These are phyloP conservation scores for Phytophthora agathidicida DNA, from an alignment of 352 stramenopile species.

Conservation along the genomic window DNA sequence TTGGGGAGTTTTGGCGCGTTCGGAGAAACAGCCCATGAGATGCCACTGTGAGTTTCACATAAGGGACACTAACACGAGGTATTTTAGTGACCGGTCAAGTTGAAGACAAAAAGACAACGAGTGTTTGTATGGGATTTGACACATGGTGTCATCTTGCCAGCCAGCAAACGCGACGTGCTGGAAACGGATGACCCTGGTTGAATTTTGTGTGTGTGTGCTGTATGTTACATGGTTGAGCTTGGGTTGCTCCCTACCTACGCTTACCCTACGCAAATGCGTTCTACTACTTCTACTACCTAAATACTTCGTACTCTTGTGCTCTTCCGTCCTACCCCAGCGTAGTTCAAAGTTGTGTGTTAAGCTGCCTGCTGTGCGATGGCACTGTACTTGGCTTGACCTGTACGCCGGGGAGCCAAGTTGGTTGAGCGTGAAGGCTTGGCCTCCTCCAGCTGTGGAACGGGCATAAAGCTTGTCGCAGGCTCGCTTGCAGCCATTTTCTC, in stretches of 20 bases:
- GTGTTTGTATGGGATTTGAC: slow-evolving; percentile 20
- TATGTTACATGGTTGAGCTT: slow-evolving; percentile 23
- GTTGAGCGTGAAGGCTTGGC: background rate
- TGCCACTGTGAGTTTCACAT: slow-evolving; percentile 28
- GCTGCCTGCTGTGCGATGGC: slow-evolving; percentile 12
- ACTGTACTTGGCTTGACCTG: slow-evolving; percentile 20
- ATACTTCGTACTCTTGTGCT: too few species aligned
- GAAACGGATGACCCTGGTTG: slow-evolving; percentile 24
- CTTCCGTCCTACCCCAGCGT: slow-evolving; percentile 3
- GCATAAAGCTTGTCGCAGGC: slow-evolving; percentile 6
- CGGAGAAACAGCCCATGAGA: slow-evolving; percentile 34
- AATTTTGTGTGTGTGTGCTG: slow-evolving; percentile 1
- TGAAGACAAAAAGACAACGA: slow-evolving; percentile 27
- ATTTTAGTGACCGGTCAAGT: slow-evolving; percentile 15
- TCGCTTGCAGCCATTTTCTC: slow-evolving; percentile 26
- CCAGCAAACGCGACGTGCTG: background rate
- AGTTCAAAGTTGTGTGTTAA: slow-evolving; percentile 12
- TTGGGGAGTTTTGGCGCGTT: slow-evolving; percentile 42
- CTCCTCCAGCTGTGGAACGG: slow-evolving; percentile 23
- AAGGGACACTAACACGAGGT: slow-evolving; percentile 13
- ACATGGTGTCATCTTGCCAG: background rate
- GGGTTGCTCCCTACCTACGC: slow-evolving; percentile 5
- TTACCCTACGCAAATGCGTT: background rate
- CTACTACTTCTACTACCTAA: slow-evolving; percentile 24
- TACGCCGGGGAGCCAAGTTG: background rate